phyloP scores from a whole-genome alignment of 1,284 basidiomycete genomes.

The Microbotryum lychnidis-dioicae region DNA sequence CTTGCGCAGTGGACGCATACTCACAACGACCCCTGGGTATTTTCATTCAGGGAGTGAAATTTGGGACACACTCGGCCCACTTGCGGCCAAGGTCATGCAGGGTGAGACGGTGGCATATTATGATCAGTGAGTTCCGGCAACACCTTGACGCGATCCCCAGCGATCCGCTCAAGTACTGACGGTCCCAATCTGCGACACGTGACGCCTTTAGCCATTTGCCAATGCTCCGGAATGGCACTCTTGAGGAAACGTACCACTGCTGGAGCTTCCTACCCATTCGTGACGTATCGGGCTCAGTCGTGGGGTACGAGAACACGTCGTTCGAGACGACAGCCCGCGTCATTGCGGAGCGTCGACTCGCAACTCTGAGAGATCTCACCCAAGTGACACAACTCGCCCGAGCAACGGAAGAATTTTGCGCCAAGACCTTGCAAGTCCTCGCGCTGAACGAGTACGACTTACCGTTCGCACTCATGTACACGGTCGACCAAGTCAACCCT shows the following conservation, averaged over 20 bases:
- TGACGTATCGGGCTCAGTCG: conserved; percentile 1
- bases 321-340: conserved; percentile 30
- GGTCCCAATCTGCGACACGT: no score
- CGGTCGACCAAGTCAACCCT: conserved; percentile 12
- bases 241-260: conserved; percentile 20
- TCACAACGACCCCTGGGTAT: no score
- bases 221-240: conserved; percentile 7
- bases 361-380: conserved; percentile 29
- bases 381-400: conserved; percentile 25
- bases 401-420: conserved; percentile 13
- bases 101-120: conserved; percentile 22
- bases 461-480: conserved; percentile 29
- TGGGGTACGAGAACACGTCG: conserved; percentile 27
- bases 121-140: conserved; percentile 13
- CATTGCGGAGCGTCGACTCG: conserved; percentile 25
- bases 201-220: no score
- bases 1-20: no score
- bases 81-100: conserved; percentile 14
- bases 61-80: conserved; percentile 21
- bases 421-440: conserved; percentile 10
- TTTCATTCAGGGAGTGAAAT: conserved; percentile 20
- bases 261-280: no score
- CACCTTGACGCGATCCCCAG: no score
- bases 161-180: conserved; percentile 1
- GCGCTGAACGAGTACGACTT: conserved; percentile 29